Conservation (phyloP, 768 basidiomycete species). For the Arthromyces matolae region DNA sequence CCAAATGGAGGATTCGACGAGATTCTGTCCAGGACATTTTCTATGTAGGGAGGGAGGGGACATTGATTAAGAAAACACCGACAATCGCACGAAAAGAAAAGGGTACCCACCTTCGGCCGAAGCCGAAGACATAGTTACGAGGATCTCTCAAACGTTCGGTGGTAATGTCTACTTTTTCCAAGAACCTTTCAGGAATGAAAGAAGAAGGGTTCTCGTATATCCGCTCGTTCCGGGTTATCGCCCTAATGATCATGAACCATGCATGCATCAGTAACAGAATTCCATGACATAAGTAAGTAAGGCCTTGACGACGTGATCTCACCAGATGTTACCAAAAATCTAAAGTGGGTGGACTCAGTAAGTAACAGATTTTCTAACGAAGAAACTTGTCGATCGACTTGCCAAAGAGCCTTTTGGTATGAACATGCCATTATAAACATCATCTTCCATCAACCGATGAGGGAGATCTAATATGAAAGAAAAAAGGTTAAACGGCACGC, state of each 20-base stretch:
- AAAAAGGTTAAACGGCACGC: slow-evolving; percentile 1
- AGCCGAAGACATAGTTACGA: slow-evolving; percentile 36
- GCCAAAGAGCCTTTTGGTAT: slow-evolving; percentile 65
- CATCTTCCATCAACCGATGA: slow-evolving; percentile 62
- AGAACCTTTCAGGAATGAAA: slow-evolving; percentile 54
- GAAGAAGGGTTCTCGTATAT: slow-evolving; percentile 46
- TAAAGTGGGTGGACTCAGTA: slow-evolving; percentile 9
- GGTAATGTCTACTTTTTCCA: slow-evolving; percentile 29
- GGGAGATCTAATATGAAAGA: slow-evolving; percentile 55
- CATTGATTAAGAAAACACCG: not conserved
- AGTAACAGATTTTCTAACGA: too few species aligned
- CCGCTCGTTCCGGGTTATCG: slow-evolving; percentile 45
- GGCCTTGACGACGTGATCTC: slow-evolving; percentile 11
- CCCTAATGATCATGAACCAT: too few species aligned
- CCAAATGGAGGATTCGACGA: slow-evolving; percentile 65
- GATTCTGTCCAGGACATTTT: slow-evolving; percentile 59
- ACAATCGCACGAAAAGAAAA: not conserved
- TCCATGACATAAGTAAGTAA: not conserved
- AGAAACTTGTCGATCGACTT: slow-evolving; percentile 16
- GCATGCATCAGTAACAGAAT: too few species aligned
- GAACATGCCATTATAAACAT: slow-evolving; percentile 53
- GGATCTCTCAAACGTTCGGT: slow-evolving; percentile 26
- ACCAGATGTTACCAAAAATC: slow-evolving; percentile 65
- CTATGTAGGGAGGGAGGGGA: slow-evolving; percentile 24
- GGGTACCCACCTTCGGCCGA: slow-evolving; percentile 37